Evolutionary conservation across 441 rosid species (phyloP).

Genomic region (Gossypium davidsonii): DNA sequence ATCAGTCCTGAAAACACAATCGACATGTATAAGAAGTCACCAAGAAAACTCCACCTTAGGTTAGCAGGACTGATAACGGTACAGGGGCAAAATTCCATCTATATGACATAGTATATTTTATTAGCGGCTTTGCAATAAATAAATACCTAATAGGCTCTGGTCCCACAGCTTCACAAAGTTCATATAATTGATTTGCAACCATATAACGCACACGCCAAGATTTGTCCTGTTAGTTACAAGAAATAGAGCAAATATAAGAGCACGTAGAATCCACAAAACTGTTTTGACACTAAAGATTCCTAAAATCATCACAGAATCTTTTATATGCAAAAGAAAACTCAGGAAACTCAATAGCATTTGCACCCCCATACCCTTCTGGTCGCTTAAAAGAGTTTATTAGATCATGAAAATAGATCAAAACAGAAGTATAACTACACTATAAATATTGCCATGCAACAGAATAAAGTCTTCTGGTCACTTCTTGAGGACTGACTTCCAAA

Average conservation of each 20-base stretch:
- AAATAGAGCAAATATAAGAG: slow-evolving; percentile 10
- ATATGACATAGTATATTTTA: background rate
- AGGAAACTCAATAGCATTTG: background rate
- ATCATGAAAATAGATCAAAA: slow-evolving; percentile 3
- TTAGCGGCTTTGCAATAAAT: background rate
- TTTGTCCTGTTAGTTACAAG: slow-evolving; percentile 52
- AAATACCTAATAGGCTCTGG: slow-evolving; percentile 78
- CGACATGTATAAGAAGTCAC: background rate
- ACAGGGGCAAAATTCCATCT: background rate
- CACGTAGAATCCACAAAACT: background rate
- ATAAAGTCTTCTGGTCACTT: background rate
- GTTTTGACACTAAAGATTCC: background rate
- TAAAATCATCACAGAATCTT: background rate
- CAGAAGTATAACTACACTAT: background rate
- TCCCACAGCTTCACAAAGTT: slow-evolving; percentile 87
- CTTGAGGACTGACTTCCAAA: background rate
- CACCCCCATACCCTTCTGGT: background rate
- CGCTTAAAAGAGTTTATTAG: background rate
- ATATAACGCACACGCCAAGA: slow-evolving; percentile 97
- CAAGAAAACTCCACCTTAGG: background rate
- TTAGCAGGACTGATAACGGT: background rate
- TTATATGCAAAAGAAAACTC: background rate
- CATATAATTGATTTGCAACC: slow-evolving; percentile 92
- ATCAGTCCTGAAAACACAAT: slow-evolving; percentile 44
- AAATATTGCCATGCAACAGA: background rate